Percentiles rank a stretch among this genome's conserved stretches.
Conservation (phyloP, 345 rosid species). For the Alliaria petiolata region DNA sequence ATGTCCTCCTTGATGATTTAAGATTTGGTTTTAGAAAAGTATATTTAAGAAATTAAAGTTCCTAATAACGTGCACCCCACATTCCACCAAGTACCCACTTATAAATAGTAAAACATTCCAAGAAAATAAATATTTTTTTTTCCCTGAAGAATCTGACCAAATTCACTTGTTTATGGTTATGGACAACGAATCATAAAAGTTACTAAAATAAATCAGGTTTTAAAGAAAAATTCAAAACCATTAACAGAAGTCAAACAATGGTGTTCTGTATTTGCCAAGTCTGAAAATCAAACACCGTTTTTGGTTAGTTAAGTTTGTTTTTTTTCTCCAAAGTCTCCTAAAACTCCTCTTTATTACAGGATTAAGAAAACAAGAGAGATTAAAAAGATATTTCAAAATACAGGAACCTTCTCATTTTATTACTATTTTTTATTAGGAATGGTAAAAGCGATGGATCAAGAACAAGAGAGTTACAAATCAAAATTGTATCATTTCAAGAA, state of each 20-base stretch:
- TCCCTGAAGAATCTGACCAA: constrained; percentile 9
- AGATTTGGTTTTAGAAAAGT: neutral
- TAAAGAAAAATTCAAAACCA: neutral
- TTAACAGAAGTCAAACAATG: constrained; percentile 30
- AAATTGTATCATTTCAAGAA: constrained; percentile 60
- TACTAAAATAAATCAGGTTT: constrained; percentile 25
- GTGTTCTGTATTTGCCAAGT: constrained; percentile 35
- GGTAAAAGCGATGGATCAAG: constrained; percentile 60
- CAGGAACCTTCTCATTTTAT: neutral
- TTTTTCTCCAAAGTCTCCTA: constrained; percentile 14
- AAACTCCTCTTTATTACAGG: constrained; percentile 33
- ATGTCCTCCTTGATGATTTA: constrained; percentile 12
- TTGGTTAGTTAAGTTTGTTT: constrained; percentile 21
- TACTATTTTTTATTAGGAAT: constrained; percentile 2
- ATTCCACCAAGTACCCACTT: constrained; percentile 20
- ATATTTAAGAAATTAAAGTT: neutral
- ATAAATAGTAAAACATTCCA: constrained; percentile 30
- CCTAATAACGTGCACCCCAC: constrained; percentile 27
- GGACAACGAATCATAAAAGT: constrained; percentile 28
- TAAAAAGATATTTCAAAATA: neutral
- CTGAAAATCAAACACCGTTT: constrained; percentile 21
- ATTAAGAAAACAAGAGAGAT: constrained; percentile 8
- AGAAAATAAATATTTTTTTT: neutral
- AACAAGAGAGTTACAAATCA: constrained; percentile 55
- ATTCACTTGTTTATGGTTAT: constrained; percentile 26